These are phyloP conservation scores for Exobasidium cylindrosporum DNA, from an alignment of 1,284 basidiomycete genomes.

Conservation along the genomic window DNA sequence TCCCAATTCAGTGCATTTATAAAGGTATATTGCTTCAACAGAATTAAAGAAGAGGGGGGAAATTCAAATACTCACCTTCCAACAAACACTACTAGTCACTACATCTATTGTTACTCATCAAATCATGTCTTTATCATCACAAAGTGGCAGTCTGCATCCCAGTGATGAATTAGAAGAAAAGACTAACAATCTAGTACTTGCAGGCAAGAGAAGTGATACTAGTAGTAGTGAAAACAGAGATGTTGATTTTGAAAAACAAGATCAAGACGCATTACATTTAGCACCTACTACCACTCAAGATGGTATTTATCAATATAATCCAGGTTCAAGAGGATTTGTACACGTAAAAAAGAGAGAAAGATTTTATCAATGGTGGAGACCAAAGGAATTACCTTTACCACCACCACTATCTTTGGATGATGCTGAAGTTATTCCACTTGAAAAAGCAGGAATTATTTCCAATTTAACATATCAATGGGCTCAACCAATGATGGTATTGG, in stretches of 20 bases:
- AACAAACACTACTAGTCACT: no score
- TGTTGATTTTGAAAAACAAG: neutral
- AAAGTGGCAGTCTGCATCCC: neutral
- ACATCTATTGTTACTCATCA: no score
- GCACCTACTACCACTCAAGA: neutral
- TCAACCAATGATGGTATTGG: constrained; percentile 65
- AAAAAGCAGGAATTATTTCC: constrained; percentile 61
- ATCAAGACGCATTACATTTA: neutral
- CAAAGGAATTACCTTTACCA: constrained; percentile 41
- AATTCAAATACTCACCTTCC: no score
- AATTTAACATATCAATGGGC: constrained; percentile 71
- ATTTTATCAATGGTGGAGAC: constrained; percentile 52
- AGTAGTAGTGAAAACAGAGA: neutral
- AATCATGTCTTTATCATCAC: neutral
- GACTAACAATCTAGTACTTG: neutral
- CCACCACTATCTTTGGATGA: constrained; percentile 61
- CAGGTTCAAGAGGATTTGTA: constrained; percentile 35
- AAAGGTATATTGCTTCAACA: no score
- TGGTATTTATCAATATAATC: constrained; percentile 24
- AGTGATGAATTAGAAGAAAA: neutral
- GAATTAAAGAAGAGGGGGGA: no score
- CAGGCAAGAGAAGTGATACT: neutral
- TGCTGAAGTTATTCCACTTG: constrained; percentile 62
- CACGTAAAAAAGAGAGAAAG: constrained; percentile 41
- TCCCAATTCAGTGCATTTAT: no score